A percentile compares a stretch with the other conserved stretches of the same genome.
Evolutionary conservation across 345 rosid genomes (phyloP).

Genomic region (Pelargonium nanum): DNA sequence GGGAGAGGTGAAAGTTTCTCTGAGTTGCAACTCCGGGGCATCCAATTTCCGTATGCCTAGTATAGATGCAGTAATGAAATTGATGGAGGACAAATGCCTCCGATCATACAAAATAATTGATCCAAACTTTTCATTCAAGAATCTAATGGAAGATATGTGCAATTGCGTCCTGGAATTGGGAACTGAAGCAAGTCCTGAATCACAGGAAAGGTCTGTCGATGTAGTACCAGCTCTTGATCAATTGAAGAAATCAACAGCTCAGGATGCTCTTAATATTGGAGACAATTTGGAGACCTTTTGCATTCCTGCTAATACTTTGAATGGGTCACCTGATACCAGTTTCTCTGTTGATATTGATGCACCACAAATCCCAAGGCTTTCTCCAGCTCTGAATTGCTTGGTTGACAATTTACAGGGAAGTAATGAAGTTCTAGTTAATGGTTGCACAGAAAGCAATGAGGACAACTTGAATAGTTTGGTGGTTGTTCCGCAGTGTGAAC

Average conservation of each 20-base stretch:
- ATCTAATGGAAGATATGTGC: conserved; percentile 74
- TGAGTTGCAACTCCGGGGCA: conserved; percentile 56
- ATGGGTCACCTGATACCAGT: conserved; percentile 10
- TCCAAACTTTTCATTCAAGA: conserved; percentile 49
- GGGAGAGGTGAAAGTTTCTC: conserved; percentile 75
- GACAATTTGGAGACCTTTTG: conserved; percentile 8
- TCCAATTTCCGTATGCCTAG: conserved; percentile 50
- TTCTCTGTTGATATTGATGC: conserved; percentile 4
- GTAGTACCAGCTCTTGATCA: conserved; percentile 28
- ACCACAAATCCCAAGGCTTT: conserved; percentile 11
- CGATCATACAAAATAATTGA: conserved; percentile 52
- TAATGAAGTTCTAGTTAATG: conserved; percentile 12
- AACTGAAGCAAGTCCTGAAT: conserved; percentile 30
- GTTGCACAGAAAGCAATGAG: conserved; percentile 15
- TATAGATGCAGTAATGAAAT: conserved; percentile 61
- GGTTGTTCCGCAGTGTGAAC: conserved; percentile 35
- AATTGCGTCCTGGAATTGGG: conserved; percentile 24
- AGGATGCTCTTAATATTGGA: conserved; percentile 16
- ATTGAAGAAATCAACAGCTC: conserved; percentile 37
- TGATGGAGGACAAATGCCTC: conserved; percentile 67
- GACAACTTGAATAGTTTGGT: conserved; percentile 27
- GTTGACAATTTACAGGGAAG: background rate
- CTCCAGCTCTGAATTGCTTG: background rate
- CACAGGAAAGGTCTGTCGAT: conserved; percentile 40
- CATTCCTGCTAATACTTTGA: conserved; percentile 5